phyloP scores from a whole-genome alignment of 495 filamentous ascomycete species.

The Penicillium bialowiezense region DNA sequence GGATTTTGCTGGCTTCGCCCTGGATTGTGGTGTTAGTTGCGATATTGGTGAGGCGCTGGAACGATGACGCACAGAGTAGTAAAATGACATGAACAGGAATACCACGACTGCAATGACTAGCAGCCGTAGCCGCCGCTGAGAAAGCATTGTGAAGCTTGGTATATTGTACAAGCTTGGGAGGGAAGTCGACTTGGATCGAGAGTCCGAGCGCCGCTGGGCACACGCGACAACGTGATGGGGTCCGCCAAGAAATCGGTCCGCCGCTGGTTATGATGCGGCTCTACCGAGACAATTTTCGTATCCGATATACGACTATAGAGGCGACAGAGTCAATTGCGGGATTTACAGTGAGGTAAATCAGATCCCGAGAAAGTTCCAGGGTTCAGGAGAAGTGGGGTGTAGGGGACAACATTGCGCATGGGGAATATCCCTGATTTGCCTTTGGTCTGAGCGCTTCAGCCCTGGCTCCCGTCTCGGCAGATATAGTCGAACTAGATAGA shows the following conservation, averaged over 20 bases:
- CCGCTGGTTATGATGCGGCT: too few relatives aligned
- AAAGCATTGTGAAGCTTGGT: slow-evolving; percentile 57
- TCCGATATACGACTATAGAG: too few relatives aligned
- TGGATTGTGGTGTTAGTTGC: slow-evolving; percentile 13
- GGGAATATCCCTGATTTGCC: too few relatives aligned
- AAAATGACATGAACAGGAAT: slow-evolving; percentile 57
- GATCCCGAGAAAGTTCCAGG: too few relatives aligned
- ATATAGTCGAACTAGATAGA: background rate
- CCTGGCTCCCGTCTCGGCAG: background rate
- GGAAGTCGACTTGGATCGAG: too few relatives aligned
- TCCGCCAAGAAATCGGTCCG: background rate
- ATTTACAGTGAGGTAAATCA: too few relatives aligned
- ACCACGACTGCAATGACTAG: slow-evolving; percentile 56
- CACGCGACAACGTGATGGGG: background rate
- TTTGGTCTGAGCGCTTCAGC: too few relatives aligned
- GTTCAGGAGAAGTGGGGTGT: background rate
- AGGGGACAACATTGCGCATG: background rate
- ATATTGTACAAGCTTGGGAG: background rate
- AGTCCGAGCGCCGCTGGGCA: too few relatives aligned
- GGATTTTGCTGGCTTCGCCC: slow-evolving; percentile 41
- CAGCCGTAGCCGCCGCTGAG: slow-evolving; percentile 62
- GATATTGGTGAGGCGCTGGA: background rate
- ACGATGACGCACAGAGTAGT: slow-evolving; percentile 50
- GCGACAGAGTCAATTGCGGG: too few relatives aligned
- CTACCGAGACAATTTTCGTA: too few relatives aligned